Conservation (phyloP, 108 stramenopile genomes). For the Conticribra weissflogii region DNA sequence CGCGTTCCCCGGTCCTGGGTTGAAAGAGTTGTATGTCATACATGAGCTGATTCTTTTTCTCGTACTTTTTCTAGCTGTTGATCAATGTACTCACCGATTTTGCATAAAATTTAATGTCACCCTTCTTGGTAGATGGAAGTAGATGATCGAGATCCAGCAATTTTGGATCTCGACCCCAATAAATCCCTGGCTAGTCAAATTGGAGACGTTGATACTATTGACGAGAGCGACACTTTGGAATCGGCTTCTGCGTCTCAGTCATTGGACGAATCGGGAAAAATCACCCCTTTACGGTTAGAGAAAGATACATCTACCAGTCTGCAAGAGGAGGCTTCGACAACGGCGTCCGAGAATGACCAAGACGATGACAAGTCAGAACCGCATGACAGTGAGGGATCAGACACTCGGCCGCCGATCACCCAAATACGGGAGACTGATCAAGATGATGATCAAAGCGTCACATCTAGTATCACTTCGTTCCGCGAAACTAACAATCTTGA, state of each 20-base stretch:
- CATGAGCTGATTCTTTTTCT: too few relatives aligned
- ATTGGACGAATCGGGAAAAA: constrained; percentile 28
- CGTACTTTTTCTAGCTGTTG: too few relatives aligned
- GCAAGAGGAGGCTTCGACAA: too few relatives aligned
- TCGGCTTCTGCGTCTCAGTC: constrained; percentile 5
- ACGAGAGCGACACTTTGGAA: constrained; percentile 18
- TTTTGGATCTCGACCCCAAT: constrained; percentile 55
- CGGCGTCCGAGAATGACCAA: background rate
- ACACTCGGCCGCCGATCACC: constrained; percentile 20
- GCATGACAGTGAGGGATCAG: background rate
- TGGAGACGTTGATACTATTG: constrained; percentile 15
- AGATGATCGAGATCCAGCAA: constrained; percentile 52
- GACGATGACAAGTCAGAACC: background rate
- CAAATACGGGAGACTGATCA: constrained; percentile 20
- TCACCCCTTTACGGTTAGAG: constrained; percentile 10
- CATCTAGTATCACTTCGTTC: constrained; percentile 43
- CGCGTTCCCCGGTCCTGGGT: constrained; percentile 50
- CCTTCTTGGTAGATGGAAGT: too few relatives aligned
- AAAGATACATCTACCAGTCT: background rate
- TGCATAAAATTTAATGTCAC: too few relatives aligned
- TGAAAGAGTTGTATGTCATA: too few relatives aligned
- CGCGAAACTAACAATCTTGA: constrained; percentile 14
- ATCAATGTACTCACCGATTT: too few relatives aligned
- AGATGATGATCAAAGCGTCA: constrained; percentile 42
- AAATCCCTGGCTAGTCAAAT: constrained; percentile 54